These are phyloP conservation scores for Discostella stelligeroides DNA, from an alignment of 108 stramenopile species.

Conservation along the genomic window DNA sequence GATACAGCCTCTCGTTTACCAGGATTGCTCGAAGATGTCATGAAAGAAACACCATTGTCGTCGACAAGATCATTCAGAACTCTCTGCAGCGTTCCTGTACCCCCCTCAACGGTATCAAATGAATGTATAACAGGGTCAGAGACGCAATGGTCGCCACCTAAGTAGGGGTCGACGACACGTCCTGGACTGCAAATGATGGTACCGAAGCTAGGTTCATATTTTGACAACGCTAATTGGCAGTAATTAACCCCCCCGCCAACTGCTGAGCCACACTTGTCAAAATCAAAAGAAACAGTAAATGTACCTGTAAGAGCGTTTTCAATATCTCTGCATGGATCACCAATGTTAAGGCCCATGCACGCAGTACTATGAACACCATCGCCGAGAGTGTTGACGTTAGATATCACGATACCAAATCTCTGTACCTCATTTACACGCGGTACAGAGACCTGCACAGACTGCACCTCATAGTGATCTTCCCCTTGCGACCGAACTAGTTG, in stretches of 20 bases:
- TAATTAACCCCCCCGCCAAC: slow-evolving; percentile 47
- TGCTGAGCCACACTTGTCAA: slow-evolving; percentile 52
- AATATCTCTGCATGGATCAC: slow-evolving; percentile 55
- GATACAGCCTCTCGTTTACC: slow-evolving; percentile 42
- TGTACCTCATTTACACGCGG: slow-evolving; percentile 73
- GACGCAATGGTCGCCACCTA: slow-evolving; percentile 53
- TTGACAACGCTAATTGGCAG: slow-evolving; percentile 54
- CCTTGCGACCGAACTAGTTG: slow-evolving; percentile 62
- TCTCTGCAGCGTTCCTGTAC: slow-evolving; percentile 43
- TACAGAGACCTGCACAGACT: slow-evolving; percentile 63
- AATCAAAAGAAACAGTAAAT: slow-evolving; percentile 73
- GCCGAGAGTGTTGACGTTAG: slow-evolving; percentile 53
- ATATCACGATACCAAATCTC: slow-evolving; percentile 54
- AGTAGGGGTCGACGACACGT: slow-evolving; percentile 39
- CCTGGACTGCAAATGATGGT: slow-evolving; percentile 53
- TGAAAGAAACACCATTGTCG: slow-evolving; percentile 53
- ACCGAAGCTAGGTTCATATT: slow-evolving; percentile 44
- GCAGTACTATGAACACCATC: slow-evolving; percentile 43
- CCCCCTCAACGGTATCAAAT: slow-evolving; percentile 30
- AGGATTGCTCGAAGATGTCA: slow-evolving; percentile 37
- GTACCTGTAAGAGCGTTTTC: slow-evolving; percentile 55
- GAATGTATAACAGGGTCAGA: slow-evolving; percentile 41
- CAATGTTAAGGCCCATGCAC: slow-evolving; percentile 49
- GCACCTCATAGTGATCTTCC: slow-evolving; percentile 63
- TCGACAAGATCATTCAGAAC: slow-evolving; percentile 47